Base-by-base conservation (phyloP, 148 eudicot genomes). In the Rhododendron henanense region DNA sequence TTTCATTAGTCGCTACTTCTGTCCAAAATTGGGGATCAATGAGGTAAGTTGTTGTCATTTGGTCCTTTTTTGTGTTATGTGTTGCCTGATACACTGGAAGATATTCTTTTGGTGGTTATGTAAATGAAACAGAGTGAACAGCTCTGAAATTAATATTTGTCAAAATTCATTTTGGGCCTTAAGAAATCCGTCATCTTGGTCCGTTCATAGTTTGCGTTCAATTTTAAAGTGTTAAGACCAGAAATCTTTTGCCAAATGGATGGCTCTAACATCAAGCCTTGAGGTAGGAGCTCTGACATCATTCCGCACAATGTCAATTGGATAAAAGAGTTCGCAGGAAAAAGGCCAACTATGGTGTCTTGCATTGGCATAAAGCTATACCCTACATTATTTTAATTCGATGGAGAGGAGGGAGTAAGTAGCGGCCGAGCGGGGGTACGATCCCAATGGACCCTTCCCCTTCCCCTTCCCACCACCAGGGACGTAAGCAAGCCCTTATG, bases 1-100 rank as follows among this genome's bases (percentile, higher is more conserved):
- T 85, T 94, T 94, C 37, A 75, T 87, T 83, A 92, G 95, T 90
- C 95, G 98, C 57, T 93, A 87, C 90, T 95, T 95, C 37, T 87
- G 86, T 82, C 97, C 98, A 28, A 95, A 94, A 37, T 75, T 85
- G 21, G 98, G 97, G 44, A 81, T 95, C 61, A 53, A 90, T 23
- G 97, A 94, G 97, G 96, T 94, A 91, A 48, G 10, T 41, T 44
- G 25, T 74, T 23, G 31, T 63, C 71, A 63, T 63, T 63, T 63
- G 31, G 28, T 63, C 71, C 31, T 61, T 35, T 35, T 35, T 35
- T 35, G 1, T 35, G 37, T 23, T 21, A 61, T 61, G 67, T 53
- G 18, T 59, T 59, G 23, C 19, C 23, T 59, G 16, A 51, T 51
- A 10, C 55, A 51, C 55, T 51, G 67, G 67, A 21, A 61, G 25